Conservation (phyloP, 116 monocot genomes). For the Zostera marina region DNA sequence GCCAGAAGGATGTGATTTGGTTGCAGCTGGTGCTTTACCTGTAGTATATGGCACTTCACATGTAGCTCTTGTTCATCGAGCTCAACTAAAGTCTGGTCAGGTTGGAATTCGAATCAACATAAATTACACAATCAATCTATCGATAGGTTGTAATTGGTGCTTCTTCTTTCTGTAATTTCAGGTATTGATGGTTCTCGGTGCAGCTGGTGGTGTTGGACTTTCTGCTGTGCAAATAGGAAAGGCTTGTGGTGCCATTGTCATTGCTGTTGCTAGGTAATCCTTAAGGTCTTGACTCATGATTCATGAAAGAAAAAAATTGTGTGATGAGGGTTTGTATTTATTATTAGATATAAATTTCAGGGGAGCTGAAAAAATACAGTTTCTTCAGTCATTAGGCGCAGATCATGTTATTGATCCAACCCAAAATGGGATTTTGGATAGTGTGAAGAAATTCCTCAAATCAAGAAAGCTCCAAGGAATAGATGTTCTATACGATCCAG, state of each 20-base stretch:
- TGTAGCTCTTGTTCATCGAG: constrained; percentile 86
- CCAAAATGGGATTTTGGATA: constrained; percentile 47
- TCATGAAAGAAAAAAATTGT: neutral
- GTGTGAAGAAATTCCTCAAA: constrained; percentile 60
- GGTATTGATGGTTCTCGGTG: constrained; percentile 97
- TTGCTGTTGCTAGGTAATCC: constrained; percentile 83
- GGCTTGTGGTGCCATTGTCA: constrained; percentile 81
- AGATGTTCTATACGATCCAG: constrained; percentile 96
- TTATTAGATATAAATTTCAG: constrained; percentile 15
- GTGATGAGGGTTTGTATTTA: neutral
- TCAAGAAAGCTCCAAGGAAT: constrained; percentile 61
- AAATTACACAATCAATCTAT: too few relatives aligned
- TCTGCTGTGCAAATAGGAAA: constrained; percentile 96
- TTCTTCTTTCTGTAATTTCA: constrained; percentile 16
- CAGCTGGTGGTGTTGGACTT: constrained; percentile 93
- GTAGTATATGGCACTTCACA: constrained; percentile 96
- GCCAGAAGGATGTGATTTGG: constrained; percentile 88
- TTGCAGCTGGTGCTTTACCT: constrained; percentile 74
- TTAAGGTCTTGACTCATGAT: neutral
- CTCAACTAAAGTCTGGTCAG: constrained; percentile 78
- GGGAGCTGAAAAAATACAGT: constrained; percentile 59
- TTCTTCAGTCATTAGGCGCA: constrained; percentile 65
- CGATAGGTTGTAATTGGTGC: too few relatives aligned
- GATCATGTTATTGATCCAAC: constrained; percentile 71
- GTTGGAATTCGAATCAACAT: constrained; percentile 12